Conservation (phyloP, 495 filamentous ascomycete genomes). For the Annulohypoxylon stygium region DNA sequence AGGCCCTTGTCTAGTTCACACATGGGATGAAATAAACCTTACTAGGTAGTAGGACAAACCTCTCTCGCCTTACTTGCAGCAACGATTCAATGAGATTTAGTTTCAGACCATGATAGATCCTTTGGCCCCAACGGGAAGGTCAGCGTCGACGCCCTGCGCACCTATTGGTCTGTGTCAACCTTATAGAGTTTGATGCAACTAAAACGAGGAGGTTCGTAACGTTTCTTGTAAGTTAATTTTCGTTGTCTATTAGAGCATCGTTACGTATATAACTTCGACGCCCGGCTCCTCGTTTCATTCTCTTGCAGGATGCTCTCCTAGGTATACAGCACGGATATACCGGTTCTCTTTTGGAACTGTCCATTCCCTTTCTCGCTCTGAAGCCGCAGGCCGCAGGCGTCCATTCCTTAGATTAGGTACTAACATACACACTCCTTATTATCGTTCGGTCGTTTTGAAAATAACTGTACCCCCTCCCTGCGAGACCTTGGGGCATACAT, state of each 20-base stretch:
- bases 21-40: conserved; percentile 35
- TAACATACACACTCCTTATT: conserved; percentile 42
- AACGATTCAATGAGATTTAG: conserved; percentile 34
- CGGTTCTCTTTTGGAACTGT: conserved; percentile 43
- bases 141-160: conserved; percentile 19
- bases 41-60: conserved; percentile 29
- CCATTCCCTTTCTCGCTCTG: conserved; percentile 37
- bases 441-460: conserved; percentile 33
- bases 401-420: conserved; percentile 43
- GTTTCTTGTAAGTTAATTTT: conserved; percentile 45
- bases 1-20: conserved; percentile 41
- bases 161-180: conserved; percentile 20
- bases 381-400: conserved; percentile 41
- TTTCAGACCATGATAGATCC: conserved; percentile 35
- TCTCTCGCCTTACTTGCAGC: conserved; percentile 36
- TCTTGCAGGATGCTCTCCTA: conserved; percentile 27
- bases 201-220: conserved; percentile 40
- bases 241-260: conserved; percentile 31
- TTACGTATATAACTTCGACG: conserved; percentile 43
- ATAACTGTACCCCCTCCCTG: conserved; percentile 26
- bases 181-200: conserved; percentile 37
- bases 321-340: conserved; percentile 34
- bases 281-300: conserved; percentile 32
- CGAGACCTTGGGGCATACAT: conserved; percentile 31
- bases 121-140: conserved; percentile 44